phyloP scores from a whole-genome alignment of 805 yeast species.

The Cyberlindnera amylophila region DNA sequence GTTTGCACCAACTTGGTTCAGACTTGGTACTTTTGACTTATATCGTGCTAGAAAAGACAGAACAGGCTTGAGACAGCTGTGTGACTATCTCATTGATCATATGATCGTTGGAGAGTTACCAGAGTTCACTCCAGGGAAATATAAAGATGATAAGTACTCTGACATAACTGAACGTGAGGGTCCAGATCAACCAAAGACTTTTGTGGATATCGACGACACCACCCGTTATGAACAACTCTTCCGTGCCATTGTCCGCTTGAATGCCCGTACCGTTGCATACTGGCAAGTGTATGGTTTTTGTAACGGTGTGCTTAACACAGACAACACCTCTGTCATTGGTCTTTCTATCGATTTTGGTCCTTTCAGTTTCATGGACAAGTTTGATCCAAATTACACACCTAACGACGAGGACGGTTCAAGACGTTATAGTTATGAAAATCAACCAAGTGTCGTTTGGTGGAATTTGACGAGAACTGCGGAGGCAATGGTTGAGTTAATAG shows the following conservation, averaged over 20 bases:
- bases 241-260: constrained; percentile 64
- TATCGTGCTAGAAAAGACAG: constrained; percentile 72
- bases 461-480: constrained; percentile 84
- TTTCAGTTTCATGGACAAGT: constrained; percentile 83
- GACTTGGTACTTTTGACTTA: constrained; percentile 86
- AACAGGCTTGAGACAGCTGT: constrained; percentile 52
- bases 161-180: constrained; percentile 24
- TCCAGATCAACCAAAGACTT: background rate
- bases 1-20: constrained; percentile 80
- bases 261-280: constrained; percentile 72
- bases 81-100: constrained; percentile 70
- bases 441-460: constrained; percentile 91
- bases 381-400: constrained; percentile 78
- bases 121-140: constrained; percentile 22
- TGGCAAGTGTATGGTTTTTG: constrained; percentile 93
- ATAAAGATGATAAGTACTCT: constrained; percentile 21
- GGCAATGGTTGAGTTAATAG: constrained; percentile 74
- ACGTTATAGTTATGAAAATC: constrained; percentile 77
- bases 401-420: constrained; percentile 77
- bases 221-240: constrained; percentile 69
- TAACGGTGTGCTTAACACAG: constrained; percentile 93
- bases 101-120: constrained; percentile 42
- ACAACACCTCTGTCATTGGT: constrained; percentile 87
- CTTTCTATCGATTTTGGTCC: constrained; percentile 93
- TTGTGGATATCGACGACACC: constrained; percentile 32